Evolutionary conservation across 179 eudicot genomes (phyloP), one percentile per base, ranked within the genome.

Genomic region (Sideroxylon spinosum): DNA sequence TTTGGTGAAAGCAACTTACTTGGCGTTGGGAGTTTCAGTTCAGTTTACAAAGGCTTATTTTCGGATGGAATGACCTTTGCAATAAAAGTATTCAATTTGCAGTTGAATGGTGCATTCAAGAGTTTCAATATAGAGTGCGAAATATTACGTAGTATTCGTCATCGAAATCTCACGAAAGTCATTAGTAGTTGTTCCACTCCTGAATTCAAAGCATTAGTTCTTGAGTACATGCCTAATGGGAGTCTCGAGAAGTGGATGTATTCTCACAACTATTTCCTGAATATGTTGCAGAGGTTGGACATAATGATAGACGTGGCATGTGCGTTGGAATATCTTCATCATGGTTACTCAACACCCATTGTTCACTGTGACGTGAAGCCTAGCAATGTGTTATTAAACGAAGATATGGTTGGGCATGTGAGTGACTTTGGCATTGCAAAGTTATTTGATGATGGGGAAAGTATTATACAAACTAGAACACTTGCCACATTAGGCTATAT

Each of bases 401-500:
- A 68, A 3, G 67, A 77, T 56, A 77, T 77, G 80, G 67, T 53
- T n/a, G 80, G 74, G 4, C 74, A 56, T 68, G 74, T 77, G 23
- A 48, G 74, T 6, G 67, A 77, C 32, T 68, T 77, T 28, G 80
- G 80, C 46, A 19, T 77, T 37, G 19, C 66, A 13, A 77, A 68
- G 61, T 22, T 77, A 4, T 26, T 77, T 11, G 22, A 32, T 23
- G 48, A 44, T 6, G 44, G 37, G 53, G 55, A 65, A 7, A 26
- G 14, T 2, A 60, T 52, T n/a, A 46, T 13, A 17, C 67, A 53
- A 77, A 77, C 80, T 5, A 29, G 17, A 13, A 77, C 80, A 10
- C 46, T 77, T 8, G 80, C 65, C 14, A 77, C 80, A 14, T 53
- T 68, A 6, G 80, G 80, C n/a, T 77, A 77, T 61, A 77, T 77